Evolutionary conservation across 768 basidiomycete species (phyloP), one percentile per base, ranked within the genome.

Genomic region (Rhizopogon vulgaris): DNA sequence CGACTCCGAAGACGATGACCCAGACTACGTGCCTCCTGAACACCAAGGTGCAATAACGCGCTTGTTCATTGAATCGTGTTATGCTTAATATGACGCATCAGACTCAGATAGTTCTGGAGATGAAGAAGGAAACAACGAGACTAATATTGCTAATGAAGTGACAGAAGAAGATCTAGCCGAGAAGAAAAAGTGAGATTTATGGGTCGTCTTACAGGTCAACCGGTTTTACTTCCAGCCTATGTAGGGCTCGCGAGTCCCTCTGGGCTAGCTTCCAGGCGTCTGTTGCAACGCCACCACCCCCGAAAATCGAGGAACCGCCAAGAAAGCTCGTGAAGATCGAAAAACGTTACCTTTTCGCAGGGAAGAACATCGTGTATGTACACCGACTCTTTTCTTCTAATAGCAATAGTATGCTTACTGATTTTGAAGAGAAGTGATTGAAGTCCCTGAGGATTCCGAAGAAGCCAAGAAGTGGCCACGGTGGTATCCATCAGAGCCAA

Each of bases 391-490:
- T 28, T 38, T 6, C 49, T 24, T 41, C 22, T 22, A 22, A 3
- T 22, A 22, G 45, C 28, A 37, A 14, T 42, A 18, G 9, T 47
- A 52, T 53, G 5, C 45, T n/a, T 38, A 39, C 48, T 22, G 5
- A n/a, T 42, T 37, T 22, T 30, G 40, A 63, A 92, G 90, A 47
- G 84, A 91, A 64, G 75, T 90, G 1, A 74, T 82, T 15, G 84
- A 89, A 53, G 90, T 92, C 2, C 71, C 76, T 11, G 87, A 82
- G 57, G 78, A 80, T 58, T 91, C 89, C 1, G 69, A 76, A 6
- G 90, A 93, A 4, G 89, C 89, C 3, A 83, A 77, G 61, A 79
- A 78, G 63, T 93, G 88, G 87, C 84, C 88, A 0, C 56, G 70
- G 27, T 84, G 78, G 78, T 57, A 53, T 38, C 49, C 52, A 4